Evolutionary conservation across 306 rosid genomes (phyloP).

Genomic region (Abrus pulchellus): DNA sequence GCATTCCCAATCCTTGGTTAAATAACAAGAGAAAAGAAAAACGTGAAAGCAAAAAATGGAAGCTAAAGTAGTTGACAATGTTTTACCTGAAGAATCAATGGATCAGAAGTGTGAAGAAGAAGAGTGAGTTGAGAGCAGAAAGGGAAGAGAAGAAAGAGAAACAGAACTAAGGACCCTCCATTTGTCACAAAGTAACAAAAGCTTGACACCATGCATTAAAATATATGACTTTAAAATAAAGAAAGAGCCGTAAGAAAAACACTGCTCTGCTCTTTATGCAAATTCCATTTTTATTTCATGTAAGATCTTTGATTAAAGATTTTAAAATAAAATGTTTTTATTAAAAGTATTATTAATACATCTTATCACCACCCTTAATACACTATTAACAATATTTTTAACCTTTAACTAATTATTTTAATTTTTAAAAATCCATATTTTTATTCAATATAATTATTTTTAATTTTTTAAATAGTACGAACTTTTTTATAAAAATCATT

Average conservation of each 20-base stretch:
- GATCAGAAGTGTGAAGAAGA: constrained; percentile 51
- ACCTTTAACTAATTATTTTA: too few relatives aligned
- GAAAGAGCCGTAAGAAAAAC: constrained; percentile 37
- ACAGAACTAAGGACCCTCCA: constrained; percentile 71
- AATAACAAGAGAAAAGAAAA: background rate
- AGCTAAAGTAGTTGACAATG: constrained; percentile 36
- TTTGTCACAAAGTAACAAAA: constrained; percentile 63
- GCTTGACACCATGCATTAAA: constrained; percentile 58
- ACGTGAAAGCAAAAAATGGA: constrained; percentile 39
- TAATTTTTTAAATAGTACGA: too few relatives aligned
- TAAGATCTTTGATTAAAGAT: too few relatives aligned
- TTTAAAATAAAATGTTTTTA: too few relatives aligned
- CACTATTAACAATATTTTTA: too few relatives aligned
- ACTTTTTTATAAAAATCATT: too few relatives aligned
- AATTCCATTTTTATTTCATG: background rate
- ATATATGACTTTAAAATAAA: constrained; percentile 31
- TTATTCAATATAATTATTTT: too few relatives aligned
- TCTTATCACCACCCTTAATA: too few relatives aligned
- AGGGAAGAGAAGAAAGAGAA: constrained; percentile 45
- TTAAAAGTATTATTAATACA: too few relatives aligned
- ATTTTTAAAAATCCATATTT: too few relatives aligned
- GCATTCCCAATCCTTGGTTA: background rate
- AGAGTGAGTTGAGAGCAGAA: constrained; percentile 46
- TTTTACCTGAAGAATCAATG: constrained; percentile 61
- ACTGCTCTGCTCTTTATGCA: constrained; percentile 1